Evolutionary conservation across 1,284 basidiomycete species (phyloP).

Genomic region (Malassezia japonica): DNA sequence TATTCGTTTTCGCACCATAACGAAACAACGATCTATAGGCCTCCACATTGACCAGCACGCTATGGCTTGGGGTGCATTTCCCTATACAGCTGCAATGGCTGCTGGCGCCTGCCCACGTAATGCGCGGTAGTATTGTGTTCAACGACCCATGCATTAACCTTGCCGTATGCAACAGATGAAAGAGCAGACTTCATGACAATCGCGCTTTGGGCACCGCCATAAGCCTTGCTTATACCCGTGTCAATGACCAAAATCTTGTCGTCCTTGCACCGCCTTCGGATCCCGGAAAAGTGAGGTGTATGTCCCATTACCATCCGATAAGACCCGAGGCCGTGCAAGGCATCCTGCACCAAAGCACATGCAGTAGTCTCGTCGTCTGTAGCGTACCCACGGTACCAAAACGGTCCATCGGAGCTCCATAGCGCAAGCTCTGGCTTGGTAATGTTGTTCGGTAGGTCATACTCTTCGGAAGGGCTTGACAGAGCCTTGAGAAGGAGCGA

Average conservation of each 20-base stretch:
- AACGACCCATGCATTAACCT: no score
- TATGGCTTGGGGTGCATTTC: no score
- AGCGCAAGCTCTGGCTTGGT: constrained; percentile 25
- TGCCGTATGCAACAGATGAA: no score
- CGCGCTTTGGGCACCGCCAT: constrained; percentile 40
- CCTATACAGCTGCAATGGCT: no score
- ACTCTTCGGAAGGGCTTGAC: constrained; percentile 2
- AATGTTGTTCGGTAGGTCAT: constrained; percentile 21
- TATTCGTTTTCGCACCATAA: no score
- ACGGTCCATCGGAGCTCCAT: constrained; percentile 30
- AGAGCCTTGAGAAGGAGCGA: constrained; percentile 31
- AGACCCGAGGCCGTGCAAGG: constrained; percentile 16
- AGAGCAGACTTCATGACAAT: no score
- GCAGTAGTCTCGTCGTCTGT: constrained; percentile 16
- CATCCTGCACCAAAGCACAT: constrained; percentile 20
- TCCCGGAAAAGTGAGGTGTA: constrained; percentile 39
- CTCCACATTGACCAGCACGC: no score
- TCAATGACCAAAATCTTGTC: constrained; percentile 36
- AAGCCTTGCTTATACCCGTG: constrained; percentile 40
- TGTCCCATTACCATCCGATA: constrained; percentile 37
- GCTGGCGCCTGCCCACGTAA: no score
- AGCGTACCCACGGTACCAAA: constrained; percentile 46
- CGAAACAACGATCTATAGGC: no score
- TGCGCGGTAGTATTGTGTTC: no score
- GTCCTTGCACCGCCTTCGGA: constrained; percentile 28